These are phyloP conservation scores for Syncephalastrum sp. DNA, from an alignment of 371 early-diverging fungal species.

Conservation along the genomic window DNA sequence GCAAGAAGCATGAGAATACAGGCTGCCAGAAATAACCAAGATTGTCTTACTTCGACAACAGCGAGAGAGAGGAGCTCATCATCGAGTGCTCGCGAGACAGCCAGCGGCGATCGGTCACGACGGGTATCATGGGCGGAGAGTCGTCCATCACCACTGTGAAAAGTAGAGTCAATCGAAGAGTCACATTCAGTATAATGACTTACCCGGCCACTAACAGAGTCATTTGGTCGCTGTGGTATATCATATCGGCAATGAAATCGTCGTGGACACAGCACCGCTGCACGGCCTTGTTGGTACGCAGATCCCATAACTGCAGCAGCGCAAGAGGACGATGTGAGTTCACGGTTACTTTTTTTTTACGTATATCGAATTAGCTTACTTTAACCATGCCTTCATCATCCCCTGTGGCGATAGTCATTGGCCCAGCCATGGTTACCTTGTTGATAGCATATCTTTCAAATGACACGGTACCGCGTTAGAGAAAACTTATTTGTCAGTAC, in stretches of 20 bases:
- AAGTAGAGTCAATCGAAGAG: no score
- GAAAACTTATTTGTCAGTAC: no score
- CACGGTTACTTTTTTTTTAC: neutral
- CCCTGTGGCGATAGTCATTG: conserved; percentile 76
- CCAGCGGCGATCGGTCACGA: conserved; percentile 60
- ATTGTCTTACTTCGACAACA: conserved; percentile 56
- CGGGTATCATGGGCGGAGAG: conserved; percentile 84
- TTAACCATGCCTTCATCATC: conserved; percentile 87
- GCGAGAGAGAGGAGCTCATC: conserved; percentile 84
- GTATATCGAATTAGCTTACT: conserved; percentile 24
- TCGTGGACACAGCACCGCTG: conserved; percentile 73
- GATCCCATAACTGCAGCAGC: conserved; percentile 71
- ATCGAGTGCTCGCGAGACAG: conserved; percentile 78
- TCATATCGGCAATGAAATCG: conserved; percentile 86
- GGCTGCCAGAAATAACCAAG: neutral
- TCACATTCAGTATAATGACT: neutral
- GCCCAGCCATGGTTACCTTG: conserved; percentile 60
- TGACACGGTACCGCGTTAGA: no score
- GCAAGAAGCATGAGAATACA: neutral
- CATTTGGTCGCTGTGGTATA: conserved; percentile 55
- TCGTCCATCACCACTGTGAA: conserved; percentile 76
- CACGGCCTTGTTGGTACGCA: conserved; percentile 60
- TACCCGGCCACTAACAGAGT: conserved; percentile 70
- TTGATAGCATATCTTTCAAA: conserved; percentile 68
- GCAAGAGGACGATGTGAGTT: conserved; percentile 8